Evolutionary conservation across 306 rosid genomes (phyloP).

Genomic region (Quercus gilva): DNA sequence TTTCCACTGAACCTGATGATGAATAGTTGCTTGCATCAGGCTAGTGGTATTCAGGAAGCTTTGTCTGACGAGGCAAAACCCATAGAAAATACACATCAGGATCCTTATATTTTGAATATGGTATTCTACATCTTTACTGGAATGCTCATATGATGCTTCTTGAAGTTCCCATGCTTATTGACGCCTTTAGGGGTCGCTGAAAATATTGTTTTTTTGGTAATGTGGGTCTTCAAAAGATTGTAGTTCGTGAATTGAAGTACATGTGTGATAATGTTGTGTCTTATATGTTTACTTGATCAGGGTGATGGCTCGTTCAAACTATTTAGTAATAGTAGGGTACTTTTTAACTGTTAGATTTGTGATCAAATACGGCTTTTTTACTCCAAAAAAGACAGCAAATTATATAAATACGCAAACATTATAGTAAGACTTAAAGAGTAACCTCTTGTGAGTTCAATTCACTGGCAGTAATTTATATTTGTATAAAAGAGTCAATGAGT

Average conservation of each 20-base stretch:
- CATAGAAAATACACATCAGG: neutral
- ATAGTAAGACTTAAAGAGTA: too few species aligned
- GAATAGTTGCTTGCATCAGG: conserved; percentile 30
- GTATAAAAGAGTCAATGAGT: too few species aligned
- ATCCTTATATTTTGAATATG: conserved; percentile 10
- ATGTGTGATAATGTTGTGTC: neutral
- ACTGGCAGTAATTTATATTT: too few species aligned
- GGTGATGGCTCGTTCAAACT: neutral
- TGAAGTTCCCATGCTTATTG: neutral
- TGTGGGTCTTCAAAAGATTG: too few species aligned
- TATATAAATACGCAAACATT: too few species aligned
- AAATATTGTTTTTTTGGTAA: neutral
- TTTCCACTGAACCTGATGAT: conserved; percentile 64
- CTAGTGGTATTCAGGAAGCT: conserved; percentile 6
- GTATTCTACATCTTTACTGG: neutral
- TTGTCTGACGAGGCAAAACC: neutral
- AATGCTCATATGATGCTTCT: neutral
- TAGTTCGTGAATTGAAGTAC: neutral
- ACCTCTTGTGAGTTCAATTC: too few species aligned
- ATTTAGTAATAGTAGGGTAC: too few species aligned
- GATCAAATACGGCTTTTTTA: too few species aligned
- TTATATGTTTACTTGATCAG: neutral
- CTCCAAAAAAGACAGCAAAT: too few species aligned
- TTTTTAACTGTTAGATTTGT: too few species aligned
- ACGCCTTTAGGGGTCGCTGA: neutral